A percentile compares a stretch with the other conserved stretches of the same genome.
Conservation (phyloP, 805 yeast genomes). For the Cyberlindnera euphorbiae region DNA sequence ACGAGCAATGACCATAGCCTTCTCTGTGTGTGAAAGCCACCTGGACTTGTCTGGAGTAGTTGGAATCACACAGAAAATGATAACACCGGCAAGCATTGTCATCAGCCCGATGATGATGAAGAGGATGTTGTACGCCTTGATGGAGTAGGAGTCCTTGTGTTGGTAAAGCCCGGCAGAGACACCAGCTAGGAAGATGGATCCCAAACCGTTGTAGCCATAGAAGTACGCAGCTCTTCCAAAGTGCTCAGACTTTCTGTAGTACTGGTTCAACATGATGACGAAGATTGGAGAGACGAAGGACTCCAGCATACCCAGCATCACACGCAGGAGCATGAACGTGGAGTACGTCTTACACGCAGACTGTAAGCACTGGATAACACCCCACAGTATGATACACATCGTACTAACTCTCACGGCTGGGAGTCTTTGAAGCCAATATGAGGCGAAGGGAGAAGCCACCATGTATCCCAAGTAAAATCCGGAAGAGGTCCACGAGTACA, state of each 20-base stretch:
- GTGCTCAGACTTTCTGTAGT: slow-evolving; percentile 26
- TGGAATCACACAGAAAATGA: slow-evolving; percentile 41
- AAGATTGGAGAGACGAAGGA: slow-evolving; percentile 31
- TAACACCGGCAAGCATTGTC: slow-evolving; percentile 42
- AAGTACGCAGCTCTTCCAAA: slow-evolving; percentile 29
- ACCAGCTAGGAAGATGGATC: slow-evolving; percentile 37
- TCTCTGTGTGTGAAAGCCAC: slow-evolving; percentile 37
- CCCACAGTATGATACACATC: slow-evolving; percentile 44
- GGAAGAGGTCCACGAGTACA: slow-evolving; percentile 44
- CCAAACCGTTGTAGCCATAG: slow-evolving; percentile 29
- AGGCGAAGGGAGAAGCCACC: slow-evolving; percentile 41
- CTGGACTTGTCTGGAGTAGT: slow-evolving; percentile 39
- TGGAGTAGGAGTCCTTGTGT: slow-evolving; percentile 26
- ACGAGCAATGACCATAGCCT: slow-evolving; percentile 36
- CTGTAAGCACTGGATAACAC: slow-evolving; percentile 34
- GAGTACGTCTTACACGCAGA: slow-evolving; percentile 40
- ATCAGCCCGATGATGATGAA: slow-evolving; percentile 51
- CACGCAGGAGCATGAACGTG: slow-evolving; percentile 40
- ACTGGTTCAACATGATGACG: slow-evolving; percentile 18
- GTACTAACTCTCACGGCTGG: slow-evolving; percentile 34
- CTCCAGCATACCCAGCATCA: slow-evolving; percentile 48
- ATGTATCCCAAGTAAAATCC: slow-evolving; percentile 52
- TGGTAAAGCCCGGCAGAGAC: slow-evolving; percentile 38
- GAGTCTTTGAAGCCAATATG: slow-evolving; percentile 40
- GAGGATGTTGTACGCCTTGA: slow-evolving; percentile 48